A percentile compares a stretch with the other conserved stretches of the same genome.
phyloP scores from a whole-genome alignment of 208 protist genomes.

The Crithidia expoeki region DNA sequence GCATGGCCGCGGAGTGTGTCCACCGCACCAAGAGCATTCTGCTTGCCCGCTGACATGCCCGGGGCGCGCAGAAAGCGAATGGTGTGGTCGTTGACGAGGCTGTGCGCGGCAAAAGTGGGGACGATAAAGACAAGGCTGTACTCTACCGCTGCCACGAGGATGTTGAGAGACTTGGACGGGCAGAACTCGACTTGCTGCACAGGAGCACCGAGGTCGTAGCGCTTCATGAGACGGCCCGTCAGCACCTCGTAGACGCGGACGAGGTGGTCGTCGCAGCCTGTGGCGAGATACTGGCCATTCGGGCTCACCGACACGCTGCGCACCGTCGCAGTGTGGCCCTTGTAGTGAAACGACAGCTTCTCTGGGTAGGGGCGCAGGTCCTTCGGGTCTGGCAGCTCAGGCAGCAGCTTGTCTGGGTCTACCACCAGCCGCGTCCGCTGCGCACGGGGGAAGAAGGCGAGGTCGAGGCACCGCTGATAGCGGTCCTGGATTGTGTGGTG shows the following conservation, averaged over 20 bases:
- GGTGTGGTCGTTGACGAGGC: constrained; percentile 87
- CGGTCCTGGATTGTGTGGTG: constrained; percentile 96
- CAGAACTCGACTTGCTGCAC: constrained; percentile 95
- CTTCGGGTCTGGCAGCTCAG: constrained; percentile 97
- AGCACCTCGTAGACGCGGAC: constrained; percentile 97
- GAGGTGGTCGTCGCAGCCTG: constrained; percentile 96
- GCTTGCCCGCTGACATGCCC: constrained; percentile 45
- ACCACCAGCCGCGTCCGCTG: constrained; percentile 92
- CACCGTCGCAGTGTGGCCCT: constrained; percentile 95
- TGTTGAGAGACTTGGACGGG: constrained; percentile 87
- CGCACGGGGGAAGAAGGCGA: constrained; percentile 97
- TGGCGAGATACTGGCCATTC: constrained; percentile 97
- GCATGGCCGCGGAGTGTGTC: constrained; percentile 70
- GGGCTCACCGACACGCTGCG: constrained; percentile 95
- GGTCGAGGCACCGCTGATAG: constrained; percentile 99
- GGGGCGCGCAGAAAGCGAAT: constrained; percentile 85
- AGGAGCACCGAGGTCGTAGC: constrained; percentile 88
- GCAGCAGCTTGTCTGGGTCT: constrained; percentile 96
- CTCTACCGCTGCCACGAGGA: constrained; percentile 91
- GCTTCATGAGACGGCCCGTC: constrained; percentile 96
- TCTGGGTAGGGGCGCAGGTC: constrained; percentile 99
- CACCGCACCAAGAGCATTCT: constrained; percentile 42
- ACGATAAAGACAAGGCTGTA: constrained; percentile 91
- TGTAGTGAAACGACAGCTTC: constrained; percentile 94
- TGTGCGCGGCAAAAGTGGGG: constrained; percentile 80